These are phyloP conservation scores for Sporothrix humicola DNA, from an alignment of 2,329 filamentous ascomycete species.

Conservation along the genomic window DNA sequence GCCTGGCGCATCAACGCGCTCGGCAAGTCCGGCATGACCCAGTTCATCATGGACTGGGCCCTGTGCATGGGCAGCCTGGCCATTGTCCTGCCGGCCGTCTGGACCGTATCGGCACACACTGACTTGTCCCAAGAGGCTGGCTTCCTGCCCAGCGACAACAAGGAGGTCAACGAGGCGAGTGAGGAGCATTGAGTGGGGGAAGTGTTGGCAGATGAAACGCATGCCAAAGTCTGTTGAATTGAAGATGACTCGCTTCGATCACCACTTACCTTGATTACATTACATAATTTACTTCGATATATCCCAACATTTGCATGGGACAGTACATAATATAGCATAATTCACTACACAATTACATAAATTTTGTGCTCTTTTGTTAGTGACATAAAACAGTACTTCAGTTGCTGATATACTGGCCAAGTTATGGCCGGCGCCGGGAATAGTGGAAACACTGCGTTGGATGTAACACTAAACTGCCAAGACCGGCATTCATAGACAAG, in stretches of 20 bases:
- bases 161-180: neutral
- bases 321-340: too few species aligned
- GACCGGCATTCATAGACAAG: neutral
- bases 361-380: too few species aligned
- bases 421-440: neutral
- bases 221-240: too few species aligned
- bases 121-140: conserved; percentile 41
- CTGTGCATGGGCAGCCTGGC: conserved; percentile 52
- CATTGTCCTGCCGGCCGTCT: conserved; percentile 51
- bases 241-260: too few species aligned
- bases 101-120: conserved; percentile 46
- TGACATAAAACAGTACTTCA: too few species aligned
- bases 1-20: conserved; percentile 53
- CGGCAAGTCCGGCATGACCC: conserved; percentile 46
- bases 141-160: conserved; percentile 32
- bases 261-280: too few species aligned
- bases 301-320: too few species aligned
- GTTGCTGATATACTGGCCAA: too few species aligned
- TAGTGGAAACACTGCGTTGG: neutral
- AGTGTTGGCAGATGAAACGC: too few species aligned
- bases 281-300: too few species aligned
- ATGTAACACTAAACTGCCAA: neutral
- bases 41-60: conserved; percentile 55
- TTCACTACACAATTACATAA: too few species aligned
- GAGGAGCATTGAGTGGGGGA: too few species aligned